These are phyloP conservation scores for Cyclotella distinguenda DNA, from an alignment of 108 stramenopile species.

Conservation along the genomic window DNA sequence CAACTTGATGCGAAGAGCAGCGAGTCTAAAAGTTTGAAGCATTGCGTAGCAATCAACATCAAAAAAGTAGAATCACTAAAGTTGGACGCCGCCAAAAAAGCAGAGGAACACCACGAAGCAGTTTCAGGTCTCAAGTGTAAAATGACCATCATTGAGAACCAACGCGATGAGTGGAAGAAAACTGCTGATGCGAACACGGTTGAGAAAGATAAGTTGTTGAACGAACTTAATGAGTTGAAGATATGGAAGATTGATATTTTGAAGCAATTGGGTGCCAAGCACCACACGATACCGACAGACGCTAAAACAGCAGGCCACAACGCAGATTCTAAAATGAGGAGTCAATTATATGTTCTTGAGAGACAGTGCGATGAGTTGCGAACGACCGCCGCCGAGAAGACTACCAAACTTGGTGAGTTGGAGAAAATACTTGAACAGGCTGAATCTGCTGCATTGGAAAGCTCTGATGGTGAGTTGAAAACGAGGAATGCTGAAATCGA, in stretches of 20 bases:
- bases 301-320: too few relatives aligned
- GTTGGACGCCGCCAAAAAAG: background rate
- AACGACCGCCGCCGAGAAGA: too few relatives aligned
- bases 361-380: too few relatives aligned
- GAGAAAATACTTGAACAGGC: background rate
- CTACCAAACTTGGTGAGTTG: background rate
- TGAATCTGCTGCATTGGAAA: background rate
- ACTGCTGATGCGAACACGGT: background rate
- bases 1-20: background rate
- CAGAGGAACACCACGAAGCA: background rate
- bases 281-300: too few relatives aligned
- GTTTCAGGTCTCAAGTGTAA: background rate
- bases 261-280: too few relatives aligned
- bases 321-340: too few relatives aligned
- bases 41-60: background rate
- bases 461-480: background rate
- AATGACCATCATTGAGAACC: background rate
- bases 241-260: too few relatives aligned
- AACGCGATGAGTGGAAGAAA: background rate
- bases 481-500: background rate
- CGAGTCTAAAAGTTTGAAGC: background rate
- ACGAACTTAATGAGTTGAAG: background rate
- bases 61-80: constrained; percentile 2
- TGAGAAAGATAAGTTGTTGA: background rate
- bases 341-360: too few relatives aligned